Evolutionary conservation across 805 yeast species (phyloP).

Genomic region (Myxozyma lipomycoides): DNA sequence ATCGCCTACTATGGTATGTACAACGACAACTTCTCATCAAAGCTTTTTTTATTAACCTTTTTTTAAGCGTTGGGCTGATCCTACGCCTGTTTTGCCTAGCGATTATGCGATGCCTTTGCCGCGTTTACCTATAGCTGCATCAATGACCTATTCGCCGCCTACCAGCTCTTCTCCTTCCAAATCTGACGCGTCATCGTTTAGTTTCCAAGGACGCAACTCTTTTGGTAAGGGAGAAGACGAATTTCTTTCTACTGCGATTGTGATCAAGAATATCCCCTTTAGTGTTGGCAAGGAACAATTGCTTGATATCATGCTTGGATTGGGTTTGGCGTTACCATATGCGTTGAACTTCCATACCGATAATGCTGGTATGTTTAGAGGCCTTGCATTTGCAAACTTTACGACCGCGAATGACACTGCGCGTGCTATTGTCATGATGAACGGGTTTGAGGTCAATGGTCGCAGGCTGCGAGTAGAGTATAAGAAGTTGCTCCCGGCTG

Average conservation of each 20-base stretch:
- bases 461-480: slow-evolving; percentile 92
- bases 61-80: slow-evolving; percentile 14
- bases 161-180: slow-evolving; percentile 7
- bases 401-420: slow-evolving; percentile 92
- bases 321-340: slow-evolving; percentile 86
- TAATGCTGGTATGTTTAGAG: slow-evolving; percentile 94
- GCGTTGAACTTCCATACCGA: slow-evolving; percentile 98
- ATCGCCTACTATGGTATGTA: slow-evolving; percentile 11
- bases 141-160: slow-evolving; percentile 12
- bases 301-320: slow-evolving; percentile 85
- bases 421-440: slow-evolving; percentile 72
- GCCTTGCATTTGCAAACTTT: slow-evolving; percentile 96
- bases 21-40: no score
- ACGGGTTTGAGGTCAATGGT: slow-evolving; percentile 96
- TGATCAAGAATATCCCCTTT: slow-evolving; percentile 94
- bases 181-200: neutral
- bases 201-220: neutral
- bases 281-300: slow-evolving; percentile 95
- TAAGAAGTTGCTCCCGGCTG: slow-evolving; percentile 92
- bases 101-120: slow-evolving; percentile 5
- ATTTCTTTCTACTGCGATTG: slow-evolving; percentile 95
- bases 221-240: slow-evolving; percentile 58
- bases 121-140: slow-evolving; percentile 2
- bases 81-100: slow-evolving; percentile 11
- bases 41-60: no score